Percentiles rank a stretch among this genome's conserved stretches.
phyloP scores from a whole-genome alignment of 208 protist species.

The Spongospora subterranea region DNA sequence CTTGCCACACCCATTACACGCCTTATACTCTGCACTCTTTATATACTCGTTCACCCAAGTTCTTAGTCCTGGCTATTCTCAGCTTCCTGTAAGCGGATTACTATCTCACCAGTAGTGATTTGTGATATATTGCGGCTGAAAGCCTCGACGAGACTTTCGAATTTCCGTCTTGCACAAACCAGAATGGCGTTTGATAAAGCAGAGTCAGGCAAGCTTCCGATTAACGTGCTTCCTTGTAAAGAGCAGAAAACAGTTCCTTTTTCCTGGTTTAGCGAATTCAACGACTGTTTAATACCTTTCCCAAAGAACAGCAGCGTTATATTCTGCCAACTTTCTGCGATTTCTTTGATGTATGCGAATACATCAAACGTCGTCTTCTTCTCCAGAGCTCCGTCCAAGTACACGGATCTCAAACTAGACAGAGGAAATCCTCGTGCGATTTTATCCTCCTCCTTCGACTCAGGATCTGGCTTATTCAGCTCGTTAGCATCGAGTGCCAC shows the following conservation, averaged over 20 bases:
- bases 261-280: not conserved
- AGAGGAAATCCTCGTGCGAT: not conserved
- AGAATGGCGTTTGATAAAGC: not conserved
- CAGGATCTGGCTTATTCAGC: not conserved
- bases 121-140: not conserved
- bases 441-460: not conserved
- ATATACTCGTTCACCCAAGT: not conserved
- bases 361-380: not conserved
- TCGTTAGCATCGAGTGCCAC: not conserved
- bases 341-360: not conserved
- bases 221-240: not conserved
- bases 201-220: not conserved
- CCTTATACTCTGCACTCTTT: not conserved
- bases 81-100: not conserved
- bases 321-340: not conserved
- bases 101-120: not conserved
- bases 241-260: not conserved
- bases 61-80: not conserved
- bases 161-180: not conserved
- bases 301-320: not conserved
- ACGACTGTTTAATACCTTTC: not conserved
- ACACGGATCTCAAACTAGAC: not conserved
- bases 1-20: not conserved
- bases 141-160: not conserved
- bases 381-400: not conserved